Base-by-base conservation (phyloP, 495 filamentous ascomycete species). In the Pseudevernia furfuracea region DNA sequence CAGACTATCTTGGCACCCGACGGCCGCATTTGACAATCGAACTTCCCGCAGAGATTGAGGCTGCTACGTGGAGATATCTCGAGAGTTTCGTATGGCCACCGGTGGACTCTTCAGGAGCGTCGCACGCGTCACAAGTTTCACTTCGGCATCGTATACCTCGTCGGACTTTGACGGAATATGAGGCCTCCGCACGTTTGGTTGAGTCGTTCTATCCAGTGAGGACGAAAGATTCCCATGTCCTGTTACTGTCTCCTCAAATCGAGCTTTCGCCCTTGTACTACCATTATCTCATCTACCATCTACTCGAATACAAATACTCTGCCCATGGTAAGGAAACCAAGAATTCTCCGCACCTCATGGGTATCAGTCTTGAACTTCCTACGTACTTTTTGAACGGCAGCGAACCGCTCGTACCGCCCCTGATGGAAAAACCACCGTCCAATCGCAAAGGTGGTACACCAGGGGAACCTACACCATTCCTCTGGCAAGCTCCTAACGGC, bases 401-500 rank as follows among this genome's bases (percentile, higher is more conserved):
- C 25, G 73, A 76, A 0, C 62, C 74, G 3, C 84, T 92, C 67
- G 69, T 37, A 2, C 78, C 80, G 4, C 88, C 89, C 37, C 62
- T 34, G 72, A 76, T 44, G 69, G 66, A 38, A 17, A 61, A 58
- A n/a, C 21, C 28, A 28, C 44, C 23, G n/a, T 36, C 55, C 44
- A 70, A 25, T 66, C 71, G 1, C 59, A 71, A 59, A 61, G 49
- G 64, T 67, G 70, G 67, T 65, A 19, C 59, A 79, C n/a, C 46
- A 4, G 55, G 60, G 19, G 65, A 66, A 38, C 56, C 55, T 5
- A 80, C 83, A 0, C 81, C 87, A 0, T 92, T 93, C 67, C 76
- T 92, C 5, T 95, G 88, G 87, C 87, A 95, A 75, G 83, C 87
- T 46, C 91, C 91, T 25, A 87, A 85, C 70, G 87, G 85, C 69